Percentiles rank a stretch among this genome's conserved stretches.
Conservation (phyloP, 2,329 filamentous ascomycete species). For the Aureobasidium sp. region DNA sequence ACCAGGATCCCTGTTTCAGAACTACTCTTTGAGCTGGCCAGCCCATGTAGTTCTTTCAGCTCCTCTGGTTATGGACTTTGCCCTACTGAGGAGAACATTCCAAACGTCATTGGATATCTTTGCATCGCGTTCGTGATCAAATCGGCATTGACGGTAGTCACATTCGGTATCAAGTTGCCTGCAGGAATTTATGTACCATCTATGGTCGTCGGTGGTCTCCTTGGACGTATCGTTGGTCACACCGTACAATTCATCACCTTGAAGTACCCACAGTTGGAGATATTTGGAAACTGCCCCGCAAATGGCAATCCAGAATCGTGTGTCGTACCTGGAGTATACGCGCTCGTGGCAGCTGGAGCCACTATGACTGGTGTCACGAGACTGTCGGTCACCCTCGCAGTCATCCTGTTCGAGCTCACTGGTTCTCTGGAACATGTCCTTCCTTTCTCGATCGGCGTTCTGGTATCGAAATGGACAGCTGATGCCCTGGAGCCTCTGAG, state of each 20-base stretch:
- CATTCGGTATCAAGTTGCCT: conserved; percentile 93
- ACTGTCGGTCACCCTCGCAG: conserved; percentile 83
- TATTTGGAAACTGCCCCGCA: conserved; percentile 70
- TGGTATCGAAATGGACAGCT: conserved; percentile 97
- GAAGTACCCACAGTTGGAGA: conserved; percentile 59
- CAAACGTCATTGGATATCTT: conserved; percentile 64
- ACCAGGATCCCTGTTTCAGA: conserved; percentile 87
- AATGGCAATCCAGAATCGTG: conserved; percentile 66
- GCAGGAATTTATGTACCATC: conserved; percentile 97
- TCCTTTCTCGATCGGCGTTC: conserved; percentile 83
- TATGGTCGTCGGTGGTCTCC: conserved; percentile 93
- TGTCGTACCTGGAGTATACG: conserved; percentile 95
- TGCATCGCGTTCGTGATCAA: conserved; percentile 82
- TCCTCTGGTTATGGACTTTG: conserved; percentile 69
- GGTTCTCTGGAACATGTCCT: conserved; percentile 92
- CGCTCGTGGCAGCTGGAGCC: conserved; percentile 85
- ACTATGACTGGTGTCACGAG: conserved; percentile 98
- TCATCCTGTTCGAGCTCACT: conserved; percentile 93
- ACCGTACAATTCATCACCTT: conserved; percentile 74
- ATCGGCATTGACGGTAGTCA: conserved; percentile 77
- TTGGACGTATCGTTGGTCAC: conserved; percentile 84
- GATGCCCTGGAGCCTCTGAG: conserved; percentile 90
- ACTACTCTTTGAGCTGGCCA: conserved; percentile 81
- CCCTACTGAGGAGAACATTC: conserved; percentile 69
- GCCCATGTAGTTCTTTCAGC: conserved; percentile 70